Evolutionary conservation across 176 grass and related monocot genomes (phyloP), one percentile per base, ranked within the genome.

Genomic region (Raddia distichophylla): DNA sequence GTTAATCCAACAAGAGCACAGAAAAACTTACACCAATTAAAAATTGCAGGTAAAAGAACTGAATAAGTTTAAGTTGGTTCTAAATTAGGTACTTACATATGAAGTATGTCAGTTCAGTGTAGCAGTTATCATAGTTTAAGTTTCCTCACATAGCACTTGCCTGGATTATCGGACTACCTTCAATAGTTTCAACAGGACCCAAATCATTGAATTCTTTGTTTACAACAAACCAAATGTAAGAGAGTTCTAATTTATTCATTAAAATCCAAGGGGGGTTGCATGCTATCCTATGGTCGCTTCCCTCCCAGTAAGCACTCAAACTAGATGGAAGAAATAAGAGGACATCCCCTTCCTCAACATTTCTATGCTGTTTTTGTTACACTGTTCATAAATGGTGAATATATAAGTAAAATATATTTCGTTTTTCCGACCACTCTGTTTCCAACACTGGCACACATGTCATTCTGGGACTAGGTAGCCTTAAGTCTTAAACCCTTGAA

Each of bases 1-100:
- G 8, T 47, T 17, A 75, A 47, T 52, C 47, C 65, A 49, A 45
- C 10, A 87, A 87, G 14, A 75, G 49, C 74, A 60, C 18, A 4
- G 15, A 68, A 12, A 20, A 18, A 74, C 8, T 67, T 43, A 53
- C 5, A 8, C 3, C 19, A 42, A 61, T 76, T 18, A 74, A 8
- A 51, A 6, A 37, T 20, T 58, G 18, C 84, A 74, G 19, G 64
- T 10, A 74, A 50, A 5, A 7, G 8, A 80, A 6, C 2, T 16
- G 53, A 85, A 35, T 65, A 71, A 65, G 35, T 37, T 64, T 56
- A 0, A 3, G 11, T 12, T 15, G 37, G 37, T 40, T 40, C 37
- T 40, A 40, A 60, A 60, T 12, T 60, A 11, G 27, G 60, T 34
- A 33, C 5, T 62, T 62, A 14, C 27, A 27, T 19, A 62, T 33